Base-by-base conservation (phyloP, 2,329 filamentous ascomycete genomes). In the Trichoderma breve region DNA sequence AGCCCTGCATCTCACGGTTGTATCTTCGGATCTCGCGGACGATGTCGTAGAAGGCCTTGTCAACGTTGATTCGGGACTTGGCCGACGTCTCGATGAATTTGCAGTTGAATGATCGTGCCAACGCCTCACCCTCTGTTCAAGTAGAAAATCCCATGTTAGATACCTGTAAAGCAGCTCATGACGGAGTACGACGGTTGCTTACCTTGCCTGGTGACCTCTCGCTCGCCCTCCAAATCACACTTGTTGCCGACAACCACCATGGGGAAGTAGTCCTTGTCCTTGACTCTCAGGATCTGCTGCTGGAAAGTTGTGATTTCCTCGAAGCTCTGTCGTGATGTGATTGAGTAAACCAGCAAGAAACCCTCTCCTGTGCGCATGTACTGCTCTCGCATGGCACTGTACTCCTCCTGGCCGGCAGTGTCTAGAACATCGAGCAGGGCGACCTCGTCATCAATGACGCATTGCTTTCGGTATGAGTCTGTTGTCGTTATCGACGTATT, bases 381-480 rank as follows among this genome's bases (percentile, higher is more conserved):
- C 85, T 98, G 96, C 86, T 99, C 96, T 81, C 96, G 90, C 96
- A 99, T 98, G 69, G 96, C 96, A 71, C 95, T 97, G 87, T 98
- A 99, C 86, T 99, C 96, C 85, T 99, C 96, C 84, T 99, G 96
- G 73, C 96, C 96, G 74, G 96, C 96, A 70, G 96, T 99, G 84
- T 99, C 96, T 82, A 98, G 91, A 75, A 99, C 96, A 83, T 99
- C 96, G 83, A 99, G 92, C 73, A 99, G 89, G 66, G 96, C 96
- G 76, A 98, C 94, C 85, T 99, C 96, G 78, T 98, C 96, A 82
- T 99, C 96, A 82, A 99, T 97, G 78, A 97, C 92, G 83, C 96
- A 98, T 88, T 98, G 96, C 91, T 99, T 99, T 86, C 96, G 94
- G 88, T 99, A 99, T 74, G 96, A 98, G 82, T 99, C 96, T 99